Base-by-base conservation (phyloP, 2,329 filamentous ascomycete species). In the Emmonsiellopsis sp. region DNA sequence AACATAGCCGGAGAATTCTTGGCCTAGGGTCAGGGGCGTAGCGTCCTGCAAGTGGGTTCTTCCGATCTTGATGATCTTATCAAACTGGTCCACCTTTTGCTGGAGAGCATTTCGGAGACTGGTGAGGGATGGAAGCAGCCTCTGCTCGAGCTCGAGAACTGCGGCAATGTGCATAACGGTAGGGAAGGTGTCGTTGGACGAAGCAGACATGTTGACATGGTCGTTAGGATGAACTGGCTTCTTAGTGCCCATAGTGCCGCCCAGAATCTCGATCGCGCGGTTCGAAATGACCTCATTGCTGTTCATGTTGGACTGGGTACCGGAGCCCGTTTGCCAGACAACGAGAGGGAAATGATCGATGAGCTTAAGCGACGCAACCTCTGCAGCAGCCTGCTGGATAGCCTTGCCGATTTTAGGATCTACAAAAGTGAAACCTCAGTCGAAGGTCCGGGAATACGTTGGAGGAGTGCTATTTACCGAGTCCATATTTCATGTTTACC, bases 261-360 rank as follows among this genome's bases (percentile, higher is more conserved):
- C 93, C 52, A 97, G 81, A 59, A 97, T 95, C 79, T 97, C 92
- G 73, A 97, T 97, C 61, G 93, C 93, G 61, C 93, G 89, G 82
- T 97, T 98, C 61, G 92, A 96, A 74, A 98, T 97, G 74, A 98
- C 93, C 74, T 98, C 93, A 79, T 98, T 98, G 70, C 92, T 91
- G 78, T 98, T 98, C 93, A 97, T 97, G 83, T 95, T 97, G 73
- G 91, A 96, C 79, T 97, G 93, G 32, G 93, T 97, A 69, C 93
- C 93, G 50, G 93, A 97, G 59, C 93, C 93, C 52, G 93, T 98
- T 79, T 98, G 93, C 93, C 93, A 98, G 68, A 98, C 92, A 54
- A 97, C 92, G 57, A 97, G 87, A 61, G 93, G 93, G 77, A 98
- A 97, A 79, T 97, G 92, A 73, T 96, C 91, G 67, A 94, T 73